Conservation (phyloP, 768 basidiomycete genomes). For the Leccinum incarnatum region DNA sequence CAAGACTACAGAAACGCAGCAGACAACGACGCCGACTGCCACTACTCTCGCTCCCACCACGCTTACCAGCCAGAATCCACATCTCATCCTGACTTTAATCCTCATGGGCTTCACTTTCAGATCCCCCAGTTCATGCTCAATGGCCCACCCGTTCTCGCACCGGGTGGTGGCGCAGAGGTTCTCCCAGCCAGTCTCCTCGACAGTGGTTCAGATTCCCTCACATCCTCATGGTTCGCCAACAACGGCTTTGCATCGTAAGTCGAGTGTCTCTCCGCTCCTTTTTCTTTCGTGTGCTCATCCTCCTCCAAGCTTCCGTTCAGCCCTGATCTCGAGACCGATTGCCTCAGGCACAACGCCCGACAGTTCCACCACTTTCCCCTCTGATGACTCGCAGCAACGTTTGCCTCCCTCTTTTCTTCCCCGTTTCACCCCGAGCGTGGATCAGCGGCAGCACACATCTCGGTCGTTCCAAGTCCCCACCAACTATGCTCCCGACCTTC, state of each 20-base stretch:
- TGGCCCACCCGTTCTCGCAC: slow-evolving; percentile 58
- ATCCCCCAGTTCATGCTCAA: slow-evolving; percentile 63
- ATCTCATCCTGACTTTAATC: slow-evolving; percentile 7
- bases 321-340: slow-evolving; percentile 18
- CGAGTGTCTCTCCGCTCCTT: background rate
- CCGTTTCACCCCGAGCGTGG: slow-evolving; percentile 1
- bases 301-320: slow-evolving; percentile 22
- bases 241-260: slow-evolving; percentile 39
- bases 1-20: slow-evolving; percentile 10
- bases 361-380: background rate
- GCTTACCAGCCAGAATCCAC: slow-evolving; percentile 1
- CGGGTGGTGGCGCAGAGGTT: slow-evolving; percentile 73
- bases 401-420: background rate
- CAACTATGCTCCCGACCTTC: slow-evolving; percentile 5
- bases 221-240: slow-evolving; percentile 51
- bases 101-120: slow-evolving; percentile 47
- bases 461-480: slow-evolving; percentile 3
- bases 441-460: slow-evolving; percentile 3
- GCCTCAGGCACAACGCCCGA: slow-evolving; percentile 1
- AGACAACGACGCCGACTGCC: slow-evolving; percentile 16
- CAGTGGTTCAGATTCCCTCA: slow-evolving; percentile 22
- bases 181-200: slow-evolving; percentile 46
- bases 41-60: slow-evolving; percentile 1
- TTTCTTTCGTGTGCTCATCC: slow-evolving; percentile 11
- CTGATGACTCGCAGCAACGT: slow-evolving; percentile 6